These are phyloP conservation scores for Blumeria hordei DNA, from an alignment of 2,329 filamentous ascomycete genomes.

Conservation along the genomic window DNA sequence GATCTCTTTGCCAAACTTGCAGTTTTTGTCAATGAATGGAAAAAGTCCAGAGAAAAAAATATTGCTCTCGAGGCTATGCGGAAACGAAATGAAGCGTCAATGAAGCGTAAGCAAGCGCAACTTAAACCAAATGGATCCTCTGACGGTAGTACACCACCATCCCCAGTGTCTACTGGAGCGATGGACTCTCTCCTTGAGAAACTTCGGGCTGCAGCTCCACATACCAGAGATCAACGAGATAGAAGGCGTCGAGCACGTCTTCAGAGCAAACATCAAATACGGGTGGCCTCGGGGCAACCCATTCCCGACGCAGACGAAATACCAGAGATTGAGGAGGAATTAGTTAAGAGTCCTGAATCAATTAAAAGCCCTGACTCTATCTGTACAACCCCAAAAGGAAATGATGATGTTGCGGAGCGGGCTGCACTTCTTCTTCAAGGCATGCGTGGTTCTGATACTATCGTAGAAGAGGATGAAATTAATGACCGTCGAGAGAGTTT, in stretches of 20 bases:
- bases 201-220: conserved; percentile 73
- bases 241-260: conserved; percentile 64
- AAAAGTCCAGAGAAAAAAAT: conserved; percentile 91
- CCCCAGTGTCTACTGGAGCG: conserved; percentile 56
- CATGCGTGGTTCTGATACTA: conserved; percentile 35
- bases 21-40: conserved; percentile 78
- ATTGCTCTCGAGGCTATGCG: conserved; percentile 55
- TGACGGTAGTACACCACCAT: conserved; percentile 26
- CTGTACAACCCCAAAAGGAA: conserved; percentile 9
- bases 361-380: conserved; percentile 15
- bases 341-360: conserved; percentile 23
- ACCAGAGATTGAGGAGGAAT: conserved; percentile 29
- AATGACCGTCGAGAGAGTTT: conserved; percentile 32
- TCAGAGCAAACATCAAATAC: conserved; percentile 75
- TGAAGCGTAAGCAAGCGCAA: conserved; percentile 69
- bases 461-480: conserved; percentile 25
- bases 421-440: conserved; percentile 68
- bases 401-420: conserved; percentile 57
- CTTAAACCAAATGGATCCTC: conserved; percentile 26
- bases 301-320: conserved; percentile 51
- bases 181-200: conserved; percentile 96
- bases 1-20: conserved; percentile 94
- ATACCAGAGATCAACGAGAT: conserved; percentile 72
- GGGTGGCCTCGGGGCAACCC: conserved; percentile 69
- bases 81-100: conserved; percentile 67